Evolutionary conservation across 106 monocot genomes (phyloP).

Genomic region (Iris macrosiphon): DNA sequence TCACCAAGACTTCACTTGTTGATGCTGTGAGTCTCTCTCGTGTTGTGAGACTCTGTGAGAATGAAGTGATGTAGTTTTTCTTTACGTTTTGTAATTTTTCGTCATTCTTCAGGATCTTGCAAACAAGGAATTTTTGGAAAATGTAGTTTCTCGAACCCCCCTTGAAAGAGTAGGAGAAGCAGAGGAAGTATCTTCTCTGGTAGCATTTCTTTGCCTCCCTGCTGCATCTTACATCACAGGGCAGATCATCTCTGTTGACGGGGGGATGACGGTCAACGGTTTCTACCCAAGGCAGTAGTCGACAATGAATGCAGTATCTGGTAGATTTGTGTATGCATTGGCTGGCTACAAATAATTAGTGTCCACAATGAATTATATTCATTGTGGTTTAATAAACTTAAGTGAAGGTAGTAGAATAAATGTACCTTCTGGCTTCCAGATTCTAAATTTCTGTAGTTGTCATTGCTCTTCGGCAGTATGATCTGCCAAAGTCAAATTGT

Average conservation of each 20-base stretch:
- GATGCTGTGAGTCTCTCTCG: conserved; percentile 21
- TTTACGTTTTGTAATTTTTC: too few species aligned
- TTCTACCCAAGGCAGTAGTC: too few species aligned
- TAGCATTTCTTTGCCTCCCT: conserved; percentile 10
- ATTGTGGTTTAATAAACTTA: too few species aligned
- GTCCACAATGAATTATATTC: too few species aligned
- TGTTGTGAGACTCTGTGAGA: neutral
- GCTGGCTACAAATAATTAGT: too few species aligned
- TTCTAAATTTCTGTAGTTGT: too few species aligned
- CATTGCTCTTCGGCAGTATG: too few species aligned
- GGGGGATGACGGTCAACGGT: conserved; percentile 8
- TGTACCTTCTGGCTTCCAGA: too few species aligned
- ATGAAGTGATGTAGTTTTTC: neutral
- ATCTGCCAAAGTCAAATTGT: too few species aligned
- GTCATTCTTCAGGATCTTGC: neutral
- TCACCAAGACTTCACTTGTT: conserved; percentile 26
- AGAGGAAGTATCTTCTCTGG: conserved; percentile 12
- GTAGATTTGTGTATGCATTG: too few species aligned
- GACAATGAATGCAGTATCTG: too few species aligned
- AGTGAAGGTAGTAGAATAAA: too few species aligned
- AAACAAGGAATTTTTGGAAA: conserved; percentile 8
- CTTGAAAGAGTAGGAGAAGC: conserved; percentile 1
- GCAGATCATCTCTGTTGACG: conserved; percentile 9
- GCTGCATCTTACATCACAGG: conserved; percentile 4
- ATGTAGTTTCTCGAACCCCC: conserved; percentile 6